A percentile compares a stretch with the other conserved stretches of the same genome.
These are phyloP conservation scores for Fusarium chaquense DNA, from an alignment of 2,329 filamentous ascomycete species.

Conservation along the genomic window DNA sequence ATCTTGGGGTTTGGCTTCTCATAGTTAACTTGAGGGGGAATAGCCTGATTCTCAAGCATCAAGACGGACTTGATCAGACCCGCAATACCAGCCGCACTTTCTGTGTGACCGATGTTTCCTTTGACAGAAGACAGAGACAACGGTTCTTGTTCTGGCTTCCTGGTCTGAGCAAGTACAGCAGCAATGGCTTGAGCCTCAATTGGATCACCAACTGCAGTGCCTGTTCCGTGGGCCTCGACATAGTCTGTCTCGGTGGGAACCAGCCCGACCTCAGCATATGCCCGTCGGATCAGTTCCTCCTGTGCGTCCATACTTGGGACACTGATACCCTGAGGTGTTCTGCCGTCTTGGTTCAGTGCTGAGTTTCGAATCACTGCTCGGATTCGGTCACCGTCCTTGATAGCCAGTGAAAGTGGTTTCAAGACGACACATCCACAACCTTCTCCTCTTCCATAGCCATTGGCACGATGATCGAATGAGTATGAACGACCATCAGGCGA, in stretches of 20 bases:
- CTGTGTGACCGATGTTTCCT: slow-evolving; percentile 11
- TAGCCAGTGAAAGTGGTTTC: slow-evolving; percentile 57
- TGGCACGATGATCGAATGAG: slow-evolving; percentile 56
- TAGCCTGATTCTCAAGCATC: not conserved
- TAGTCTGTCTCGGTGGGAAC: slow-evolving; percentile 43
- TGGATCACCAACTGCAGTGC: slow-evolving; percentile 61
- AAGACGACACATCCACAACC: slow-evolving; percentile 58
- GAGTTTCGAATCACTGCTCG: slow-evolving; percentile 55
- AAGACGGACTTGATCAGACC: not conserved
- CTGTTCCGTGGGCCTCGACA: slow-evolving; percentile 61
- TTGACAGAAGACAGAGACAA: slow-evolving; percentile 4
- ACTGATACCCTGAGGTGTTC: slow-evolving; percentile 1
- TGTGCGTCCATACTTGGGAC: slow-evolving; percentile 1
- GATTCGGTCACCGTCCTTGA: slow-evolving; percentile 55
- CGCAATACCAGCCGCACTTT: slow-evolving; percentile 3
- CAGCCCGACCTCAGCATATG: slow-evolving; percentile 3
- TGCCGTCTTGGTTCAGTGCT: slow-evolving; percentile 53
- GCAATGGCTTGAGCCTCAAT: slow-evolving; percentile 52
- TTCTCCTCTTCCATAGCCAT: slow-evolving; percentile 64
- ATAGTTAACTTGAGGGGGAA: not conserved
- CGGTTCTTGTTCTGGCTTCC: not conserved
- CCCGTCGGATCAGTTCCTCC: not conserved
- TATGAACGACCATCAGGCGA: slow-evolving; percentile 49
- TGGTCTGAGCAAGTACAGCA: slow-evolving; percentile 1
- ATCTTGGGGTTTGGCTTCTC: slow-evolving; percentile 48